Conservation (phyloP, 2,329 filamentous ascomycete genomes). For the Thelonectria olida region DNA sequence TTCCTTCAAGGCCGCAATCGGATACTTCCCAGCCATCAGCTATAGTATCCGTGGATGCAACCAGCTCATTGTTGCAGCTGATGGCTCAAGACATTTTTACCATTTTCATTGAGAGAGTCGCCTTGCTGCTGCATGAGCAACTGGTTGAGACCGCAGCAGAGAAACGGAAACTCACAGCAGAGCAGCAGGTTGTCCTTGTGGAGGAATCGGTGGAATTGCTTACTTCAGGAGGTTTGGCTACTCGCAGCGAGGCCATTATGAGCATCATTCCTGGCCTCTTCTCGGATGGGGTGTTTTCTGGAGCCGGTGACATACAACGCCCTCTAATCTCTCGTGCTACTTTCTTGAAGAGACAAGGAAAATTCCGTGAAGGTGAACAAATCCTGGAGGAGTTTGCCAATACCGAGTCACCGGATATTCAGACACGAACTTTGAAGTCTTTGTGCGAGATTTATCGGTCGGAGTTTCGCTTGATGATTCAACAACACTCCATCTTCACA, state of each 20-base stretch:
- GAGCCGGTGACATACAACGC: neutral
- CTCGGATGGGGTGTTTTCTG: neutral
- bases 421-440: neutral
- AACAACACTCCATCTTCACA: too few relatives aligned
- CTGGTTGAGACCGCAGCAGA: too few relatives aligned
- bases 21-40: too few relatives aligned
- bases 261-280: neutral
- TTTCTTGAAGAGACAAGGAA: neutral
- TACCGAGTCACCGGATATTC: neutral
- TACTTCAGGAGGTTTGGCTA: neutral
- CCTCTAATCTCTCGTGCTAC: neutral
- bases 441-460: neutral
- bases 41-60: neutral
- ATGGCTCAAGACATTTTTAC: slow-evolving; percentile 1
- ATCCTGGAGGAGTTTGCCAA: neutral
- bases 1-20: too few relatives aligned
- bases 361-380: neutral
- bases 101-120: neutral
- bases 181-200: neutral
- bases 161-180: neutral
- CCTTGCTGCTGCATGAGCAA: too few relatives aligned
- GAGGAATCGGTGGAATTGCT: neutral
- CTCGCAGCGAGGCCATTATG: neutral
- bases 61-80: neutral
- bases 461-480: neutral